Evolutionary conservation across 805 yeast species (phyloP), one percentile per base, ranked within the genome.

Genomic region (Suhomyces kilbournensis): DNA sequence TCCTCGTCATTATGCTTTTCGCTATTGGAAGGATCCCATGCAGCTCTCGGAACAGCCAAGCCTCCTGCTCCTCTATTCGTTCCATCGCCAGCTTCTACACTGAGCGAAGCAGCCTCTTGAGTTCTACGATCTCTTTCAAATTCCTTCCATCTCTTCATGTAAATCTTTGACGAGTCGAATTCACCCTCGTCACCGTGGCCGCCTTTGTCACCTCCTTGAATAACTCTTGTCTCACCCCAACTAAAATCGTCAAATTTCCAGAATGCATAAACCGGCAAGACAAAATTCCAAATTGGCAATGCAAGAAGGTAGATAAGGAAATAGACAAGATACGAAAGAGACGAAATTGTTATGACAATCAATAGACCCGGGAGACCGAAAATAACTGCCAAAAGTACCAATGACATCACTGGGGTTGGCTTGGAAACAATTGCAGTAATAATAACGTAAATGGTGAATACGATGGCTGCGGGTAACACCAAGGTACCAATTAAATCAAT

Each of bases 181-280:
- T 84, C 86, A 60, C 97, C 98, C 44, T 81, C 88, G 22, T 77
- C 88, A 44, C 83, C 87, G 65, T 89, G 94, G 15, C 76, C 83
- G 20, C 80, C 82, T 60, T 85, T 82, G 60, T 77, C 84, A 42
- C 81, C 89, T 9, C 83, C 90, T 23, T 80, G 80, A 47, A 90
- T 83, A n/a, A 85, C 79, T 75, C 97, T 80, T 2, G 97, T 92
- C 54, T 90, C 96, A 65, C 97, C 97, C 97, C 97, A 92, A 66
- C 91, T 84, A 71, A 92, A 92, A 67, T 92, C 97, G 70, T 92
- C 97, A 70, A 91, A 90, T 64, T 90, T 90, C 97, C 97, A 92
- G 67, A 78, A 91, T 0, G 97, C 87, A 69, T 92, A 90, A 10
- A 84, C 64, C 2, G 97, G 97, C 46, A 92, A 76, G 4, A 90